Evolutionary conservation across 177 flowering plant genomes (phyloP).

Genomic region (Telopea speciosissima): DNA sequence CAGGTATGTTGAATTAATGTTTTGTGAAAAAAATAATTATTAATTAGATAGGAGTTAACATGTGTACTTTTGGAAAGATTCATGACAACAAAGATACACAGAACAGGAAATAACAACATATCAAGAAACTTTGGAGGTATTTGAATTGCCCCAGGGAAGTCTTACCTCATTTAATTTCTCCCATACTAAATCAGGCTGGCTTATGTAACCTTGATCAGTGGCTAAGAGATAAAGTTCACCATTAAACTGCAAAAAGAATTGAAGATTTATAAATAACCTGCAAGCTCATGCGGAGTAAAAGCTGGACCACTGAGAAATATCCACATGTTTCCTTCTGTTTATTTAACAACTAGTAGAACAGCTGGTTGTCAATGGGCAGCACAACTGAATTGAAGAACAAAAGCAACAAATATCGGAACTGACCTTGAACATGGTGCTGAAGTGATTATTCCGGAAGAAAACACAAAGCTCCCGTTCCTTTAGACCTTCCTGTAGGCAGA

Average conservation of each 20-base stretch:
- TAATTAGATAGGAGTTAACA: background rate
- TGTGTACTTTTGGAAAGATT: background rate
- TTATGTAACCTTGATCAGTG: slow-evolving; percentile 92
- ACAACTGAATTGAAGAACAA: background rate
- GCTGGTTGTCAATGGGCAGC: background rate
- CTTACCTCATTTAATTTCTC: slow-evolving; percentile 92
- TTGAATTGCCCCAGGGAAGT: background rate
- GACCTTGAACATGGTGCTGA: slow-evolving; percentile 99
- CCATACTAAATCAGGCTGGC: slow-evolving; percentile 96
- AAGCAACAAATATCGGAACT: slow-evolving; percentile 9
- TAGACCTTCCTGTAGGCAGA: slow-evolving; percentile 75
- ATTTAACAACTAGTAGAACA: background rate
- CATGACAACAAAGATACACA: background rate
- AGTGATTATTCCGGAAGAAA: slow-evolving; percentile 96
- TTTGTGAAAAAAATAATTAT: background rate
- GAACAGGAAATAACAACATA: background rate
- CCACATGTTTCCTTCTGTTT: background rate
- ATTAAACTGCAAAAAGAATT: slow-evolving; percentile 50
- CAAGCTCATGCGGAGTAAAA: background rate
- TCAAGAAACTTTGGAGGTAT: background rate
- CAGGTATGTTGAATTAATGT: too few relatives aligned
- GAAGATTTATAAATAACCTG: slow-evolving; percentile 7
- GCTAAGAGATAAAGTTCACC: slow-evolving; percentile 83
- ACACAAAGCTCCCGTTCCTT: slow-evolving; percentile 94
- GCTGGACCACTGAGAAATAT: background rate